Evolutionary conservation across 495 filamentous ascomycete genomes (phyloP).

Genomic region (Chaetomium fimeti): DNA sequence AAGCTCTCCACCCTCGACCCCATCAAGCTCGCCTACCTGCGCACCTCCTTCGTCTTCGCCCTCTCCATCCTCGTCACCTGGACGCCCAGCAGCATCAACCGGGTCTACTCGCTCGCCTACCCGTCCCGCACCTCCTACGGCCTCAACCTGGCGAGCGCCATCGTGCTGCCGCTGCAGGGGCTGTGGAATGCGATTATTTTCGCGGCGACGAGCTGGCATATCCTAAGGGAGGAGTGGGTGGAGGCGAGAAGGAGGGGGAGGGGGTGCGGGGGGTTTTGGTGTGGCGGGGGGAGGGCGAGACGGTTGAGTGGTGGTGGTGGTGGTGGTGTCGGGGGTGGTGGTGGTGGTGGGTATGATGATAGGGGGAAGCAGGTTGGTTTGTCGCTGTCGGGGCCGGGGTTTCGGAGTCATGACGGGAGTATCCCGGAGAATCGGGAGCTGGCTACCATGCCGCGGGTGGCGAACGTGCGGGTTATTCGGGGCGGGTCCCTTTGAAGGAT

Average conservation of each 20-base stretch:
- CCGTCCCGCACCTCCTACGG: slow-evolving; percentile 58
- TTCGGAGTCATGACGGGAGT: background rate
- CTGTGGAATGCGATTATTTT: slow-evolving; percentile 85
- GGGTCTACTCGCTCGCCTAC: slow-evolving; percentile 65
- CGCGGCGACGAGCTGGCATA: slow-evolving; percentile 55
- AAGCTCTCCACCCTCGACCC: slow-evolving; percentile 52
- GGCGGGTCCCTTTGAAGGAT: slow-evolving; percentile 20
- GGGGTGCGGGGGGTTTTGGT: background rate
- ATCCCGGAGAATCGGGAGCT: slow-evolving; percentile 6
- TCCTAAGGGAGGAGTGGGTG: slow-evolving; percentile 35
- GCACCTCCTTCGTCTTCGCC: slow-evolving; percentile 79
- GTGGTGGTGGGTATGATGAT: background rate
- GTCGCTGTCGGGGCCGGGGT: background rate
- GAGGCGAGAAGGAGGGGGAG: background rate
- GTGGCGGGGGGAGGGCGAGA: background rate
- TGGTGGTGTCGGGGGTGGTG: no score
- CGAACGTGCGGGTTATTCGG: slow-evolving; percentile 21
- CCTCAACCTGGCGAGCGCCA: slow-evolving; percentile 66
- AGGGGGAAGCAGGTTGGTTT: background rate
- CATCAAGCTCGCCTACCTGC: slow-evolving; percentile 72
- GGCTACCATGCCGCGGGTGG: background rate
- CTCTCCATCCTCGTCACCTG: slow-evolving; percentile 76
- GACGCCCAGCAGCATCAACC: slow-evolving; percentile 77
- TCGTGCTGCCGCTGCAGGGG: slow-evolving; percentile 80
- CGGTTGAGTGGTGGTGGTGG: background rate